Conservation (phyloP, 2,329 filamentous ascomycete genomes). For the Diaporthe nobilis region DNA sequence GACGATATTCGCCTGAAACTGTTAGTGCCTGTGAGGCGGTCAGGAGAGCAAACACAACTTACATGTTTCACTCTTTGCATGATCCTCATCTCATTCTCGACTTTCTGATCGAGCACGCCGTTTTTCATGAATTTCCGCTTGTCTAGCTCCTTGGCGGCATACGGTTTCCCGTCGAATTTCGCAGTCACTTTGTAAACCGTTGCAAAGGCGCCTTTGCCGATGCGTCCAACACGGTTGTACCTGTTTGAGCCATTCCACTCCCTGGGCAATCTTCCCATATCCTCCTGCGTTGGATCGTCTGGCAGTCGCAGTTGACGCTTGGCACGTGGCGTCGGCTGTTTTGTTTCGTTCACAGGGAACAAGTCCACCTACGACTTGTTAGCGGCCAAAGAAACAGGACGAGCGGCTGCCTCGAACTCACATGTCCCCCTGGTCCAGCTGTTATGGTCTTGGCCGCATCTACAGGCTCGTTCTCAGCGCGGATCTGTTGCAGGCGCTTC, state of each 20-base stretch:
- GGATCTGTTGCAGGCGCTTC: conserved; percentile 50
- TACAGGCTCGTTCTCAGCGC: conserved; percentile 44
- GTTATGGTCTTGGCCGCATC: conserved; percentile 60
- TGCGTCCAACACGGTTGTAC: conserved; percentile 85
- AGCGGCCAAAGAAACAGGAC: not conserved
- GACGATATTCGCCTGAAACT: conserved; percentile 83
- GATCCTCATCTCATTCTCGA: conserved; percentile 97
- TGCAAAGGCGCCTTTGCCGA: conserved; percentile 96
- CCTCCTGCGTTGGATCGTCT: conserved; percentile 51
- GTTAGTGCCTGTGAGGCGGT: conserved; percentile 35
- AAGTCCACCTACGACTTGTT: conserved; percentile 47
- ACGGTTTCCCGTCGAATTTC: conserved; percentile 85
- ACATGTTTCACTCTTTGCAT: conserved; percentile 90
- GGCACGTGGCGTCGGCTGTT: conserved; percentile 16
- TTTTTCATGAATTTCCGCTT: conserved; percentile 96
- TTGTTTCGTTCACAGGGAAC: conserved; percentile 46
- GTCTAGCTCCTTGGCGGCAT: conserved; percentile 94
- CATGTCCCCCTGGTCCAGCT: conserved; percentile 63
- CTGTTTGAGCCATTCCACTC: conserved; percentile 87
- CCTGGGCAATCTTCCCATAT: conserved; percentile 59
- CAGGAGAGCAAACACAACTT: conserved; percentile 54
- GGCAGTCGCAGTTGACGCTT: conserved; percentile 17
- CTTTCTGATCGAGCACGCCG: conserved; percentile 87
- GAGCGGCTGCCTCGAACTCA: conserved; percentile 48
- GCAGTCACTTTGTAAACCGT: conserved; percentile 92